Conservation (phyloP, 805 yeast genomes). For the Metschnikowia kofuensis region DNA sequence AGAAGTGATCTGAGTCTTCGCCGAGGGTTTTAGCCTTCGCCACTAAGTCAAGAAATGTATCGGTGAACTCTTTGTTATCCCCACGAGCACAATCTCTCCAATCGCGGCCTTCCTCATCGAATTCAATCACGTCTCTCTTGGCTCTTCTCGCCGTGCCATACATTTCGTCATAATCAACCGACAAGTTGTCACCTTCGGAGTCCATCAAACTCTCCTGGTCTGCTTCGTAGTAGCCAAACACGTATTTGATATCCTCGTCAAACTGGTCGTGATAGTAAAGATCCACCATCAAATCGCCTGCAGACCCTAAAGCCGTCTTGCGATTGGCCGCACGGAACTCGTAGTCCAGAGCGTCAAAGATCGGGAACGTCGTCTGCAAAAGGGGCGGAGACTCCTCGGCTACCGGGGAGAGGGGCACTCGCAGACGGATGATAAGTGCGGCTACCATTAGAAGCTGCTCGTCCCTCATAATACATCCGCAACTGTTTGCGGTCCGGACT, state of each 20-base stretch:
- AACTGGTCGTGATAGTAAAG: slow-evolving; percentile 60
- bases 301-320: slow-evolving; percentile 10
- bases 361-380: slow-evolving; percentile 6
- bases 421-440: slow-evolving; percentile 33
- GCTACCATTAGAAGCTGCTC: slow-evolving; percentile 58
- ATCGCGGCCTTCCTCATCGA: slow-evolving; percentile 61
- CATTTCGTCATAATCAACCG: slow-evolving; percentile 8
- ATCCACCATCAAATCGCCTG: slow-evolving; percentile 46
- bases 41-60: slow-evolving; percentile 19
- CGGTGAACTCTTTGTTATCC: slow-evolving; percentile 36
- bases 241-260: slow-evolving; percentile 65
- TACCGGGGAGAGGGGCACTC: slow-evolving; percentile 18
- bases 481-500: slow-evolving; percentile 53
- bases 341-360: slow-evolving; percentile 12
- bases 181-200: slow-evolving; percentile 7
- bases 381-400: slow-evolving; percentile 4
- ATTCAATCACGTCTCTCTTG: slow-evolving; percentile 34
- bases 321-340: slow-evolving; percentile 9
- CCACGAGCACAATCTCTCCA: slow-evolving; percentile 74
- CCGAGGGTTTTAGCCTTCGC: slow-evolving; percentile 16
- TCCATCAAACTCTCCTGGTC: slow-evolving; percentile 14
- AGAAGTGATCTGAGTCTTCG: slow-evolving; percentile 28
- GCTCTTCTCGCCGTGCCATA: slow-evolving; percentile 21
- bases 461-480: slow-evolving; percentile 59
- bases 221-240: slow-evolving; percentile 52